phyloP scores from a whole-genome alignment of 306 rosid species.

The Oxytropis ochrocephala region DNA sequence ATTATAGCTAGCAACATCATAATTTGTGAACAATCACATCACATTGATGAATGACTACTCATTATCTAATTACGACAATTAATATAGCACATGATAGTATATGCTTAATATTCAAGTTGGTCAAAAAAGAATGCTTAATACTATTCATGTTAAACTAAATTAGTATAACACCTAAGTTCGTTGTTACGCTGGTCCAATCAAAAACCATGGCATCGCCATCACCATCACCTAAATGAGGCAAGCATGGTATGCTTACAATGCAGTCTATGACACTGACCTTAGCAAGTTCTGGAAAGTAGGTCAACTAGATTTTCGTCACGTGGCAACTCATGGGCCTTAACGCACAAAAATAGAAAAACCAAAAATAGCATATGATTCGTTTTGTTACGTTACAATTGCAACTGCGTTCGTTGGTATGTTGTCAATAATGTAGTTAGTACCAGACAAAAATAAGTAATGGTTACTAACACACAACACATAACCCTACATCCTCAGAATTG shows the following conservation, averaged over 20 bases:
- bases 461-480: too few species aligned
- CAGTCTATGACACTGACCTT: background rate
- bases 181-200: slow-evolving; percentile 6
- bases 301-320: slow-evolving; percentile 1
- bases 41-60: background rate
- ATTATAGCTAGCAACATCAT: background rate
- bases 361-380: background rate
- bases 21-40: background rate
- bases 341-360: background rate
- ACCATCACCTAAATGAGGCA: background rate
- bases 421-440: background rate
- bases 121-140: too few species aligned
- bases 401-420: background rate
- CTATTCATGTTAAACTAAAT: background rate
- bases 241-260: background rate
- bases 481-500: background rate
- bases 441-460: too few species aligned
- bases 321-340: slow-evolving; percentile 10
- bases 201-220: background rate
- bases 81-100: background rate
- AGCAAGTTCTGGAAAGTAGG: background rate
- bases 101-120: background rate
- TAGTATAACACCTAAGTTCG: background rate
- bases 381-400: background rate
- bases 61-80: background rate